phyloP scores from a whole-genome alignment of 805 yeast species.

The Myxozyma vanderwaltii region DNA sequence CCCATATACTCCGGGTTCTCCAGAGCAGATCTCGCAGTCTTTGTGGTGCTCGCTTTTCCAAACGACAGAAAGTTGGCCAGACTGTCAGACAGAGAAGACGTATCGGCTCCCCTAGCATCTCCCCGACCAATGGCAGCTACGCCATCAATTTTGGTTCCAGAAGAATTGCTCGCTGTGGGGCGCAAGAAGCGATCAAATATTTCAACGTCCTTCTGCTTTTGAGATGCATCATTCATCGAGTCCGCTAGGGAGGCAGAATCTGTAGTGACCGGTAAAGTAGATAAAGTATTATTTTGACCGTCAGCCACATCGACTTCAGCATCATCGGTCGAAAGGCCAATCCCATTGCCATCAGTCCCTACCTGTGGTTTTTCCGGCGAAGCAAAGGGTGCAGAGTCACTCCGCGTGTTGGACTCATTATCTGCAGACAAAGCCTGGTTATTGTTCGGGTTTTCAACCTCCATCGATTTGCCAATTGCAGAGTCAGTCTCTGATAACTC shows the following conservation, averaged over 20 bases:
- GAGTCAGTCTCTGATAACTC: not conserved
- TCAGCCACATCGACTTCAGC: not conserved
- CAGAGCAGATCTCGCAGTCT: conserved; percentile 12
- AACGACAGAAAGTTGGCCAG: conserved; percentile 26
- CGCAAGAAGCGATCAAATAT: conserved; percentile 29
- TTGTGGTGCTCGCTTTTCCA: conserved; percentile 15
- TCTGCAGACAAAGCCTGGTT: too few species aligned
- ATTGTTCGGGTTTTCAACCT: not conserved
- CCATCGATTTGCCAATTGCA: not conserved
- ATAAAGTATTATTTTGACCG: not conserved
- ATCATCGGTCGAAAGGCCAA: too few species aligned
- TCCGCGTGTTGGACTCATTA: too few species aligned
- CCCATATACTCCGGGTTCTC: conserved; percentile 5
- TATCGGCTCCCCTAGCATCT: conserved; percentile 13
- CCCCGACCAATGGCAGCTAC: conserved; percentile 1
- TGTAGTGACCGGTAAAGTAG: not conserved
- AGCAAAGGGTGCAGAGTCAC: too few species aligned
- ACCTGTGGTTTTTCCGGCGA: too few species aligned
- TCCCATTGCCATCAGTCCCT: too few species aligned
- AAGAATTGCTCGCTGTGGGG: conserved; percentile 11
- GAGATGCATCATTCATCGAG: conserved; percentile 10
- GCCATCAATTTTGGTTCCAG: conserved; percentile 6
- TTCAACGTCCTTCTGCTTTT: conserved; percentile 22
- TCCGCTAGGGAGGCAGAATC: conserved; percentile 18
- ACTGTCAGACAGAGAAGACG: conserved; percentile 21